Conservation (phyloP, 2,329 filamentous ascomycete species). For the Coniochaeta pulveracea region DNA sequence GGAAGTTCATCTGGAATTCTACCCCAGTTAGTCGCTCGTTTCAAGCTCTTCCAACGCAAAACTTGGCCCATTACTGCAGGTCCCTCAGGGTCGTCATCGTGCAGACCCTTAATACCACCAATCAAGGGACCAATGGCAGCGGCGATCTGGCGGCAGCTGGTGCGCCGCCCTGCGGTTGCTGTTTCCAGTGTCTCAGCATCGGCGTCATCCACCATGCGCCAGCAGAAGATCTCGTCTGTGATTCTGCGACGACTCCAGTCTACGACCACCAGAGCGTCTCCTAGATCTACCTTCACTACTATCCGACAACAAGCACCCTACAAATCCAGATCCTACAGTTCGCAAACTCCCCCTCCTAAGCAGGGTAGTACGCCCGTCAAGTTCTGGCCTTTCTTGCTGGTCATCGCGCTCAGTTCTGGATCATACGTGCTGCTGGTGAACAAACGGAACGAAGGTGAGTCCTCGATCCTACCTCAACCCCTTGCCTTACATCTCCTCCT, state of each 20-base stretch:
- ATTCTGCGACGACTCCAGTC: slow-evolving; percentile 1
- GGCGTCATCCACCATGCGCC: slow-evolving; percentile 5
- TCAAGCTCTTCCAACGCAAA: too few relatives aligned
- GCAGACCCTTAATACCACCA: slow-evolving; percentile 5
- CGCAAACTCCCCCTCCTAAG: slow-evolving; percentile 5
- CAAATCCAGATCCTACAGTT: slow-evolving; percentile 8
- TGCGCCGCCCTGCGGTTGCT: slow-evolving; percentile 8
- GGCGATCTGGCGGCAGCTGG: slow-evolving; percentile 12
- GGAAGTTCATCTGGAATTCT: too few relatives aligned
- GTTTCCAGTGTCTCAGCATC: slow-evolving; percentile 6
- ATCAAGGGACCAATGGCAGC: slow-evolving; percentile 9
- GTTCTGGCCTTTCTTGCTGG: slow-evolving; percentile 45
- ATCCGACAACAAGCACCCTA: neutral
- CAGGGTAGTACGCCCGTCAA: slow-evolving; percentile 25
- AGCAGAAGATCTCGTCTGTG: neutral
- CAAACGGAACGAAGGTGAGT: slow-evolving; percentile 31
- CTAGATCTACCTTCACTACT: neutral
- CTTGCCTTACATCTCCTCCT: neutral
- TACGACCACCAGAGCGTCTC: neutral
- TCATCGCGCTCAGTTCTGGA: slow-evolving; percentile 34
- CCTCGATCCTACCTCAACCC: neutral
- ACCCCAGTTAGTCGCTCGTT: too few relatives aligned
- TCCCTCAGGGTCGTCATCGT: slow-evolving; percentile 9
- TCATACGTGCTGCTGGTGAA: slow-evolving; percentile 40
- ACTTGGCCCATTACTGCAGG: too few relatives aligned